A percentile compares a stretch with the other conserved stretches of the same genome.
phyloP scores from a whole-genome alignment of 108 stramenopile species.

The Cyclostephanos invisitatus region DNA sequence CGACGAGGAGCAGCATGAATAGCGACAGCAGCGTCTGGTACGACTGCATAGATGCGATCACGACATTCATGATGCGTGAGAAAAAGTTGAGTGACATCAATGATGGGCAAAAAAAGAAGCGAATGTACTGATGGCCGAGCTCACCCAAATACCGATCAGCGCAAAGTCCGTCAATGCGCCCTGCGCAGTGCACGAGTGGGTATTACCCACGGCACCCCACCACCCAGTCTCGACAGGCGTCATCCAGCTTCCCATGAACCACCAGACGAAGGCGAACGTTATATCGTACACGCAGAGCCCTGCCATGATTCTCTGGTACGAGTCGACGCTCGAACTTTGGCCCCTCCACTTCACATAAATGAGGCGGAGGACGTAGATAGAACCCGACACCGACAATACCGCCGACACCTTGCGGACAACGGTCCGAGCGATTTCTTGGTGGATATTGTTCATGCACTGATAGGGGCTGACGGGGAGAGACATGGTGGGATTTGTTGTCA shows the following conservation, averaged over 20 bases:
- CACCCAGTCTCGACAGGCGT: neutral
- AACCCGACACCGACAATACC: neutral
- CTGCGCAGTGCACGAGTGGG: neutral
- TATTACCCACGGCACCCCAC: neutral
- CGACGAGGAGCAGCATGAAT: neutral
- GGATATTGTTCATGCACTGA: neutral
- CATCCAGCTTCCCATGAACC: constrained; percentile 1
- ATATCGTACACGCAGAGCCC: neutral
- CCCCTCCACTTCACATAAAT: neutral
- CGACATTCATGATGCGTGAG: neutral
- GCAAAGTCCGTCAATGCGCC: constrained; percentile 1
- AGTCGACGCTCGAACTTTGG: neutral
- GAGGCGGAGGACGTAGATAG: neutral
- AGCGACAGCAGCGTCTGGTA: neutral
- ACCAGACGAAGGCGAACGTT: neutral
- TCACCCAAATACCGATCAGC: neutral
- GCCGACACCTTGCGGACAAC: neutral
- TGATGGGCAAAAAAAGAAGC: neutral
- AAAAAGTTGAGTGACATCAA: neutral
- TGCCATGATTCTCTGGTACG: neutral
- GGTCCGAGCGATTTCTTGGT: neutral
- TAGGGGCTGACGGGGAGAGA: neutral
- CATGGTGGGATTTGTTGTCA: neutral
- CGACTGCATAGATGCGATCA: neutral
- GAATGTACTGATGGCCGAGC: neutral